Evolutionary conservation across 2,329 filamentous ascomycete genomes (phyloP), one percentile per base, ranked within the genome.

Genomic region (Zelopaecilomyces penicillatus): DNA sequence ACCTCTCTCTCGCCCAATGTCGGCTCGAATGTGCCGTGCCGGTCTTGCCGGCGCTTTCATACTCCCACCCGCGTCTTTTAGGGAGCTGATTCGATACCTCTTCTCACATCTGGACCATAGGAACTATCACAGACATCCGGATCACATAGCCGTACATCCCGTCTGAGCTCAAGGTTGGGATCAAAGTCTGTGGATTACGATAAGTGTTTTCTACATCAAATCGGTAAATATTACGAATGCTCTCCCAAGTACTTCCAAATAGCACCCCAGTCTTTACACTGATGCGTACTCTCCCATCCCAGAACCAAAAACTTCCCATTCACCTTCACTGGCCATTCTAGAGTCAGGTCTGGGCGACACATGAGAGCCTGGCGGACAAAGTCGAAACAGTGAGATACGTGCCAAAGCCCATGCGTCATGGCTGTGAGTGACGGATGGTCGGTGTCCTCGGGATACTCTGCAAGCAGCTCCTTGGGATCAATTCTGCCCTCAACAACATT

Each of bases 311-410:
- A 19, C 19, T 19, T 19, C 40, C 40, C 40, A 42, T 42, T 34
- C 11, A 42, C 26, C n/a, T 10, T 19, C 40, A 42, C 31, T 6
- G 28, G 40, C 19, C 40, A 10, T 36, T 42, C 40, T 32, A 34
- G 40, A 27, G 26, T 12, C 29, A 19, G 2, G 30, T 32, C 39
- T 10, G 9, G n/a, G 3, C 28, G 34, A 31, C 31, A 44, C 37
- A 34, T 31, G 26, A 44, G 36, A 26, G 42, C 35, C 35, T 46
- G 44, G 4, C 44, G 12, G n/a, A 46, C 8, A 32, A 42, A 46
- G 26, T 46, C 44, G 27, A 46, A 46, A 36, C 44, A 46, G 27
- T 46, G 44, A 4, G 34, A 7, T 10, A 33, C 19, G 28, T 46
- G 44, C 44, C 44, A 46, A 28, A 46, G 10, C 5, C 44, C 44